These are phyloP conservation scores for Leccinum proliferum DNA, from an alignment of 1,284 basidiomycete species.

Conservation along the genomic window DNA sequence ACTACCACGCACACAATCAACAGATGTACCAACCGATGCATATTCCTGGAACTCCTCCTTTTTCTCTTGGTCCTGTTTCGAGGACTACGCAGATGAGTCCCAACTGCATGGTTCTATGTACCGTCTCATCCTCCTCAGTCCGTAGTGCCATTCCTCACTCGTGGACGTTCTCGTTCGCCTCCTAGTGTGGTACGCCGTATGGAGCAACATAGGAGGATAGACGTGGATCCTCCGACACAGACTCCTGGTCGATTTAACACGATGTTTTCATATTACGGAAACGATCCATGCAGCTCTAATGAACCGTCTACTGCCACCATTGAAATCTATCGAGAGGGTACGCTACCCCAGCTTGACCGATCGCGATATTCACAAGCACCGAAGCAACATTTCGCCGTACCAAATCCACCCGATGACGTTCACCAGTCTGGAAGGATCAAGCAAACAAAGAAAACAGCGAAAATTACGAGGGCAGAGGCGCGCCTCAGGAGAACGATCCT, in stretches of 20 bases:
- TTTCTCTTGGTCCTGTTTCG: conserved; percentile 1
- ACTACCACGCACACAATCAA: conserved; percentile 31
- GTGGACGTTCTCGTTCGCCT: not conserved
- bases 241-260: conserved; percentile 40
- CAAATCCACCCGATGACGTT: conserved; percentile 15
- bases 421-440: conserved; percentile 19
- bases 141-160: no score
- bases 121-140: conserved; percentile 5
- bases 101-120: conserved; percentile 17
- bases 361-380: conserved; percentile 11
- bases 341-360: conserved; percentile 11
- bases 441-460: conserved; percentile 52
- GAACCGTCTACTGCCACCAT: conserved; percentile 4
- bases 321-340: conserved; percentile 13
- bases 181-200: conserved; percentile 8
- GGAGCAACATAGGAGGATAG: conserved; percentile 36
- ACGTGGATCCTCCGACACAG: conserved; percentile 32
- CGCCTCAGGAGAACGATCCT: conserved; percentile 19
- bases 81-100: conserved; percentile 5
- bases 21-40: conserved; percentile 30
- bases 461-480: conserved; percentile 4
- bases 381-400: conserved; percentile 7
- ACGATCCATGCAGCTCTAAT: conserved; percentile 6
- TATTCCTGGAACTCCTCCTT: conserved; percentile 20
- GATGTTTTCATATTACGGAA: conserved; percentile 23